A percentile compares a stretch with the other conserved stretches of the same genome.
These are phyloP conservation scores for Mortierella sp. DNA, from an alignment of 371 early-diverging fungal species.

Conservation along the genomic window DNA sequence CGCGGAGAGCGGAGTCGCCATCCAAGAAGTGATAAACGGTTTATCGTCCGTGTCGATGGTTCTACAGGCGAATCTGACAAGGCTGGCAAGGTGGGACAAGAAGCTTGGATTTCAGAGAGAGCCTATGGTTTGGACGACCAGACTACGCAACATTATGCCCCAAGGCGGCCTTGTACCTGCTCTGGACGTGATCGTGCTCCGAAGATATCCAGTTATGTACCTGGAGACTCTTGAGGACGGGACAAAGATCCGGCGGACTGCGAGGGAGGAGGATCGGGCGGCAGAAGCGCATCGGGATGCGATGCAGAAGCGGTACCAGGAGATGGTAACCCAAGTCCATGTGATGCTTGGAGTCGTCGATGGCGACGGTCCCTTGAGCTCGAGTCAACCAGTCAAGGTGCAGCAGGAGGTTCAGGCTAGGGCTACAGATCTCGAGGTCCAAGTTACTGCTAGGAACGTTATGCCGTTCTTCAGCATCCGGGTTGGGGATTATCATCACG, in stretches of 20 bases:
- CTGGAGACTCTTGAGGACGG: conserved; percentile 66
- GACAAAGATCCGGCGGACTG: conserved; percentile 59
- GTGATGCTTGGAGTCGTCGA: conserved; percentile 19
- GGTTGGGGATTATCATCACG: conserved; percentile 15
- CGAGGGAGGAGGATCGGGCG: conserved; percentile 69
- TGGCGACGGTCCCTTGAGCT: conserved; percentile 2
- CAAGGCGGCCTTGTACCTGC: conserved; percentile 79
- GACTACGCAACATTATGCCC: conserved; percentile 57
- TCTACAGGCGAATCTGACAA: conserved; percentile 70
- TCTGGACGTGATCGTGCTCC: conserved; percentile 74
- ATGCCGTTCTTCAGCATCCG: conserved; percentile 23
- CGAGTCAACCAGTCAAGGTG: background rate
- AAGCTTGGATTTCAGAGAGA: conserved; percentile 70
- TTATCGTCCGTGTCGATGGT: conserved; percentile 21
- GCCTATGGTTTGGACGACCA: conserved; percentile 51
- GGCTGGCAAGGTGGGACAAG: conserved; percentile 76
- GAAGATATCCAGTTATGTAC: conserved; percentile 72
- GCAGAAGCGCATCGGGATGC: conserved; percentile 36
- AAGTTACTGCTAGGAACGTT: conserved; percentile 19
- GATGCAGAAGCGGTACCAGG: conserved; percentile 26
- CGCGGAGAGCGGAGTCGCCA: conserved; percentile 37
- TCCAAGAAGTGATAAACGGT: conserved; percentile 56
- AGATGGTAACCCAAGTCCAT: conserved; percentile 38
- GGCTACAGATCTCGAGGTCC: conserved; percentile 25
- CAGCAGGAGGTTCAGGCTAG: conserved; percentile 34